Conservation (phyloP, 371 early-diverging fungal species). For the Syncephalastrum contaminatum region DNA sequence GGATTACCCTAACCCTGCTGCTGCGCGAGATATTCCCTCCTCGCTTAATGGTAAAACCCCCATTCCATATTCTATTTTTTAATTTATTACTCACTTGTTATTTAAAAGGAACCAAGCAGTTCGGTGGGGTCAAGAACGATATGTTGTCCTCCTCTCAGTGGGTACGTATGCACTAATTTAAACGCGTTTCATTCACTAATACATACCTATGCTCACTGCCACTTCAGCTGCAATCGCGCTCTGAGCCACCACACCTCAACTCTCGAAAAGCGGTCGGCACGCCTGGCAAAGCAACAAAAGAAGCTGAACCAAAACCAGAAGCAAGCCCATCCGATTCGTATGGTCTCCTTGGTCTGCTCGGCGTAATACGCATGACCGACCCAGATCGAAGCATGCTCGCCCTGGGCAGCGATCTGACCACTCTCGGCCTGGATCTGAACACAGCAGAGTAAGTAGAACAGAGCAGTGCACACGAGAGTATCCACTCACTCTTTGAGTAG, state of each 20-base stretch:
- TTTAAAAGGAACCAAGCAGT: constrained; percentile 12
- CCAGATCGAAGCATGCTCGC: constrained; percentile 68
- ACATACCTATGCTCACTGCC: neutral
- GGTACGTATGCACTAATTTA: constrained; percentile 2
- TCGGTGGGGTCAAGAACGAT: constrained; percentile 11
- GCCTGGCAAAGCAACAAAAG: no score
- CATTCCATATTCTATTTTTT: neutral
- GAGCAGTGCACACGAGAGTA: no score
- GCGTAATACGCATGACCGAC: constrained; percentile 72
- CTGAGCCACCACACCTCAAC: no score
- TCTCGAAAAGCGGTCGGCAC: no score
- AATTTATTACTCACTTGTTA: neutral
- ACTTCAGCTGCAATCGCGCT: no score
- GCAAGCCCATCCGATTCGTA: constrained; percentile 35
- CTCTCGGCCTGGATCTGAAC: constrained; percentile 73
- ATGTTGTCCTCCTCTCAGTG: constrained; percentile 17
- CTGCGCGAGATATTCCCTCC: constrained; percentile 24
- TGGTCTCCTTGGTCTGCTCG: constrained; percentile 72
- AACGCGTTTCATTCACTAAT: no score
- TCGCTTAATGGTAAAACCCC: constrained; percentile 10
- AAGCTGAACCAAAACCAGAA: no score
- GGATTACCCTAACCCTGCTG: constrained; percentile 23
- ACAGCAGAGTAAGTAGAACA: constrained; percentile 57
- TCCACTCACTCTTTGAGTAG: no score
- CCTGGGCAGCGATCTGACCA: constrained; percentile 74